Base-by-base conservation (phyloP, 1,284 basidiomycete species). In the Mycena citricolor region DNA sequence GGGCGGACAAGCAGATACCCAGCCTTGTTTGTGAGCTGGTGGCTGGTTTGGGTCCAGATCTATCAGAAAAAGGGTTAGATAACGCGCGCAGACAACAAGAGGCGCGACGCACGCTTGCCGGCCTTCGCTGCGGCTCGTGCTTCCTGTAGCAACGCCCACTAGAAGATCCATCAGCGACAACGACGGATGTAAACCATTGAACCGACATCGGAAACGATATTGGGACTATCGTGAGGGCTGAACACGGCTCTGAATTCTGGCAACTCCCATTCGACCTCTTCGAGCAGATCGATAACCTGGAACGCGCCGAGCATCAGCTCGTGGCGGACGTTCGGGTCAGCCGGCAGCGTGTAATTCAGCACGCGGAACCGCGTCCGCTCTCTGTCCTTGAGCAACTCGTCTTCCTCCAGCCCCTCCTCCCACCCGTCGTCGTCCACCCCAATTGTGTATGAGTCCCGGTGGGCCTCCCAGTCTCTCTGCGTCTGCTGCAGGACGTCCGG, bases 171-270 rank as follows among this genome's bases (percentile, higher is more conserved):
- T 59, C 4, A 71, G 55, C 2, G n/a, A n/a, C n/a, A n/a, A n/a
- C n/a, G n/a, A n/a, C n/a, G n/a, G n/a, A n/a, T n/a, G n/a, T n/a
- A n/a, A 65, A 58, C 17, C 25, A 13, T 17, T 19, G 8, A 10
- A 43, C 43, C 2, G 26, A 51, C 44, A 31, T 48, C 46, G 8
- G 43, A 19, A 10, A 39, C 26, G 36, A 48, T 16, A 26, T 61
- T 63, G 1, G 76, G 73, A 19, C 68, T 74, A 39, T 71, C 70
- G 34, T 68, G 64, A 2, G 68, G 67, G 10, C 61, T 63, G 28
- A 70, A 62, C 1, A 66, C 61, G 2, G 64, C 64, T 20, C 66
- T 52, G 38, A 71, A 71, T 5, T 61, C 52, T 5, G 68, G 68
- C 13, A 70, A 46, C 19, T 55, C 48, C 8, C 62, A 42, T 43